Conservation (phyloP, 2,329 filamentous ascomycete genomes). For the Berkeleyomyces rouxiae region DNA sequence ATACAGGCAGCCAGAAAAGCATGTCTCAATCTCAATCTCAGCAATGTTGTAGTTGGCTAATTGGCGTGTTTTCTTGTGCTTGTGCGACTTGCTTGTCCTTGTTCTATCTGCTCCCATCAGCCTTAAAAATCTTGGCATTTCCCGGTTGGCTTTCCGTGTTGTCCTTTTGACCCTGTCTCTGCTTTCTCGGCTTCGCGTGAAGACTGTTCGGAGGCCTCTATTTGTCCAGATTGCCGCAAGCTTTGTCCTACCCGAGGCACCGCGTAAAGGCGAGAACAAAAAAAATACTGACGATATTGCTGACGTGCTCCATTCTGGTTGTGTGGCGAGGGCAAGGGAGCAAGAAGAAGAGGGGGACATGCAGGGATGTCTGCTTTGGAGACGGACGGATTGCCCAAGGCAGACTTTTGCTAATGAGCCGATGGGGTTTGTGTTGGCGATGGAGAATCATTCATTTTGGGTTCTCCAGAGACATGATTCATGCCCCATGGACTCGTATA, state of each 20-base stretch:
- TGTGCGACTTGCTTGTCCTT: no score
- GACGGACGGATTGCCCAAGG: not conserved
- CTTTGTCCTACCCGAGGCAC: not conserved
- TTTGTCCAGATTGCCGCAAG: not conserved
- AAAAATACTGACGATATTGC: not conserved
- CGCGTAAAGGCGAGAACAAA: not conserved
- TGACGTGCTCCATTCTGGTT: not conserved
- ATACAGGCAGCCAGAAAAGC: not conserved
- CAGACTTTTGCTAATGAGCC: not conserved
- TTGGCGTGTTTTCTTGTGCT: not conserved
- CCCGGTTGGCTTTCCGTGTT: not conserved
- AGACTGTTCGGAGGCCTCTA: not conserved
- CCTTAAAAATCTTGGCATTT: conserved; percentile 1
- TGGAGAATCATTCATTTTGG: no score
- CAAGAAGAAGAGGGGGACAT: no score
- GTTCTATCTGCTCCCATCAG: not conserved
- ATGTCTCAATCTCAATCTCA: not conserved
- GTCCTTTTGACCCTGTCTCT: not conserved
- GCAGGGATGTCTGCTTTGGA: not conserved
- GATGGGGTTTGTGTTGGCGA: not conserved
- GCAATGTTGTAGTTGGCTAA: not conserved
- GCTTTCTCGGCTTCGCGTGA: not conserved
- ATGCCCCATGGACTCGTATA: no score
- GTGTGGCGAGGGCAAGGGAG: not conserved
- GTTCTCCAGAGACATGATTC: no score